These are phyloP conservation scores for Botrytis aclada DNA, from an alignment of 2,329 filamentous ascomycete genomes.

Conservation along the genomic window DNA sequence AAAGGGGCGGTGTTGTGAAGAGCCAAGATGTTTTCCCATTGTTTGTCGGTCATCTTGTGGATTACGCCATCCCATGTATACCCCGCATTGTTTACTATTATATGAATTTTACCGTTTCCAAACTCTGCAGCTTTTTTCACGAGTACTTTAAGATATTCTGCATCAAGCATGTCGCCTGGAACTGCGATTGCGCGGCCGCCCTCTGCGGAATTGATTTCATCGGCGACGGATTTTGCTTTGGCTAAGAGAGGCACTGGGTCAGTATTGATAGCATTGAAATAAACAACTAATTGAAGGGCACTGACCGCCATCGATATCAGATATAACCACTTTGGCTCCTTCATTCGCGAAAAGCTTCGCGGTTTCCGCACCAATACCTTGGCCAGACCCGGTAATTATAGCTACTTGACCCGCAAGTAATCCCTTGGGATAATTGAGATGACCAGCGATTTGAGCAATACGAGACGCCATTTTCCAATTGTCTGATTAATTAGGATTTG, in stretches of 20 bases:
- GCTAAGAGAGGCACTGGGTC: slow-evolving; percentile 42
- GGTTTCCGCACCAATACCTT: slow-evolving; percentile 84
- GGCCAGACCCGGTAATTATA: slow-evolving; percentile 82
- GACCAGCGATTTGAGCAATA: slow-evolving; percentile 67
- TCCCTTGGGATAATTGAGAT: slow-evolving; percentile 79
- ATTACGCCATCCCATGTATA: slow-evolving; percentile 94
- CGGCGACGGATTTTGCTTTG: slow-evolving; percentile 66
- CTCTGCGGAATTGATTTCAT: slow-evolving; percentile 60
- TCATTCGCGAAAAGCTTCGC: slow-evolving; percentile 83
- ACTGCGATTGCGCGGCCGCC: slow-evolving; percentile 68
- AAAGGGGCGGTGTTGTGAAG: slow-evolving; percentile 85
- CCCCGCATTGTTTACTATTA: slow-evolving; percentile 88
- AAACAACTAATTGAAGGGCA: slow-evolving; percentile 22
- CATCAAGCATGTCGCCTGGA: slow-evolving; percentile 71
- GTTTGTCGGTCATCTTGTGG: slow-evolving; percentile 87
- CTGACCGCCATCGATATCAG: slow-evolving; percentile 74
- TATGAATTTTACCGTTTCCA: slow-evolving; percentile 82
- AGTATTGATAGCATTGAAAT: background rate
- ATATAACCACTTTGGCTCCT: slow-evolving; percentile 78
- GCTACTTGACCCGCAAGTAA: slow-evolving; percentile 77
- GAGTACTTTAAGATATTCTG: slow-evolving; percentile 67
- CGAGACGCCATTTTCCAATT: slow-evolving; percentile 44
- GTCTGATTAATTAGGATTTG: background rate
- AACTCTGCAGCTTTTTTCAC: slow-evolving; percentile 75
- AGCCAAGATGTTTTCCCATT: slow-evolving; percentile 85